Percentiles rank a stretch among this genome's conserved stretches.
Evolutionary conservation across 2,329 filamentous ascomycete genomes (phyloP).

Genomic region (Neofusicoccum ribis): DNA sequence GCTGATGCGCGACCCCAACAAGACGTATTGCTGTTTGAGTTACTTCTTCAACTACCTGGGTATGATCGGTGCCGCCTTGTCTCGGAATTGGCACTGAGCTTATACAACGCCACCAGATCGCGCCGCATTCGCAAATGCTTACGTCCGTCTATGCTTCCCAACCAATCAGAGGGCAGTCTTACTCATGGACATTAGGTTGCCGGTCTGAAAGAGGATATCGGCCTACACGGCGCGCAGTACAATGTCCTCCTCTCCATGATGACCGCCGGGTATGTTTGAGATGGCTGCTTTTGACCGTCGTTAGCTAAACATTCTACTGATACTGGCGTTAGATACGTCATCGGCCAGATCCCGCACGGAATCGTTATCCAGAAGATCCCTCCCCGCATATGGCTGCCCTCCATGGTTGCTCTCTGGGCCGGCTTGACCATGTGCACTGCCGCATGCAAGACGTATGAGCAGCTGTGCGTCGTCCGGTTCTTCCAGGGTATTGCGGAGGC

Average conservation of each 20-base stretch:
- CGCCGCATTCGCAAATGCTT: conserved; percentile 33
- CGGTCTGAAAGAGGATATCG: conserved; percentile 30
- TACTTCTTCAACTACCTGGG: conserved; percentile 37
- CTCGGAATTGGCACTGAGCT: not conserved
- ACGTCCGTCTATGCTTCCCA: conserved; percentile 22
- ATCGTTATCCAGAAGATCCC: conserved; percentile 32
- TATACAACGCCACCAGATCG: conserved; percentile 24
- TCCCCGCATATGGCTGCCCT: conserved; percentile 32
- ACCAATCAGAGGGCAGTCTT: not conserved
- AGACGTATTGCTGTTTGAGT: conserved; percentile 33
- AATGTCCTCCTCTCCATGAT: conserved; percentile 33
- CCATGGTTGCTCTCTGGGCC: conserved; percentile 32
- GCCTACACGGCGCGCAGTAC: conserved; percentile 30
- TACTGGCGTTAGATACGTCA: conserved; percentile 22
- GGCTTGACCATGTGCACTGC: conserved; percentile 32
- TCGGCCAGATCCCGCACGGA: conserved; percentile 33
- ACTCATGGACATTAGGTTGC: conserved; percentile 24
- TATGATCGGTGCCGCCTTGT: not conserved
- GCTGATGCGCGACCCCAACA: not conserved
- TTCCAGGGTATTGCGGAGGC: conserved; percentile 32
- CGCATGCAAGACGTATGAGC: conserved; percentile 30
- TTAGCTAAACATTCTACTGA: not conserved
- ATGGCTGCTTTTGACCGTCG: no score
- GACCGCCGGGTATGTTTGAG: conserved; percentile 27
- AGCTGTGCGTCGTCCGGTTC: conserved; percentile 30